Percentiles rank a stretch among this genome's conserved stretches.
phyloP scores from a whole-genome alignment of 306 rosid species.

The Begonia fuchsioides region DNA sequence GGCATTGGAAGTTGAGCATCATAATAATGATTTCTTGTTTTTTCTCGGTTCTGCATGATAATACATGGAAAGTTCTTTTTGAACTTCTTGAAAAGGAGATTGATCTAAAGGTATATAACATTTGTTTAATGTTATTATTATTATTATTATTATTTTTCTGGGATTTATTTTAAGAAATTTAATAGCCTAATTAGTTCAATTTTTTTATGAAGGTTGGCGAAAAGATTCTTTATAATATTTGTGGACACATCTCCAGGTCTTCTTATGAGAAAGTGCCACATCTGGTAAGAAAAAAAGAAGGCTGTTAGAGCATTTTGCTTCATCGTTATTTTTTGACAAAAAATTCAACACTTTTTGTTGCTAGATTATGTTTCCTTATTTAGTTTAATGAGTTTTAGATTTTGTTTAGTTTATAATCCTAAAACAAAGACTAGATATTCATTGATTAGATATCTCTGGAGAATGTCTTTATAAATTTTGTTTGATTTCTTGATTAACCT shows the following conservation, averaged over 20 bases:
- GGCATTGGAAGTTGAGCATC: constrained; percentile 61
- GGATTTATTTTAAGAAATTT: constrained; percentile 4
- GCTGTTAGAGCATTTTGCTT: no score
- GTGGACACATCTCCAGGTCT: constrained; percentile 63
- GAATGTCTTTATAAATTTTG: no score
- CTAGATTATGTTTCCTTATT: no score
- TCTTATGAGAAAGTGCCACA: constrained; percentile 37
- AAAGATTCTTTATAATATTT: constrained; percentile 42
- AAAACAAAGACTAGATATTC: no score
- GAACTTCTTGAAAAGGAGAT: constrained; percentile 46
- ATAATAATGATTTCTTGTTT: constrained; percentile 47
- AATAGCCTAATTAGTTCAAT: constrained; percentile 2
- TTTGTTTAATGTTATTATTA: constrained; percentile 3
- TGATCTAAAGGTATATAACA: constrained; percentile 44
- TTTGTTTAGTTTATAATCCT: no score
- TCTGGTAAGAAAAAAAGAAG: constrained; percentile 30
- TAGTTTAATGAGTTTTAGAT: no score
- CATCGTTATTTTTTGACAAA: no score
- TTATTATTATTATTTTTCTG: background rate
- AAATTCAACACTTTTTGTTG: no score
- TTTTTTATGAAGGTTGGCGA: constrained; percentile 43
- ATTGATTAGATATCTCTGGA: no score
- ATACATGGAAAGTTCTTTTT: constrained; percentile 59
- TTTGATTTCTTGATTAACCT: no score
- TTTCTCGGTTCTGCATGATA: constrained; percentile 41